Evolutionary conservation across 768 basidiomycete species (phyloP), one percentile per base, ranked within the genome.

Genomic region (Lactarius sanguifluus): DNA sequence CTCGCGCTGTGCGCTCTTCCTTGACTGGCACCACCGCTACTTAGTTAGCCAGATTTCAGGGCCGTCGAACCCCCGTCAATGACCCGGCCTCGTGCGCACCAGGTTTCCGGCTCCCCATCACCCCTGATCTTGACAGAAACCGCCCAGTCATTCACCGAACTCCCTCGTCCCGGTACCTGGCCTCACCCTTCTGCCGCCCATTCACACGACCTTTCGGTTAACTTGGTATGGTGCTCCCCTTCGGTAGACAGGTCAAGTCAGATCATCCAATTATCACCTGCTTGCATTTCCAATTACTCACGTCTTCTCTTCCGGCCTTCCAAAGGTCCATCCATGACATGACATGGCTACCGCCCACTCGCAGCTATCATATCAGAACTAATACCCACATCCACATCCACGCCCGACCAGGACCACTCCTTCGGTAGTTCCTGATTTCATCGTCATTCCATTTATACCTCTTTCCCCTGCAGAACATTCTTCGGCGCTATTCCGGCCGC

Each of bases 71-170:
- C 28, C 25, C 66, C 66, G 66, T 63, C 62, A 50, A 67, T 38
- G 57, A 41, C 59, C 47, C 23, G 20, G 23, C 45, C 66, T 64
- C 66, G 66, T 67, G 66, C 58, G 34, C 57, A 13, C 66, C 66
- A 57, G 62, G 62, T 15, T 30, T n/a, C n/a, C 43, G 66, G 66
- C 58, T 16, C 47, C 25, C 32, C 9, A 23, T 38, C 28, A 57
- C 55, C 63, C 67, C 67, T 68, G 66, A 70, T 69, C 69, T 62
- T 69, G 67, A 69, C 67, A 68, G 67, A 70, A 70, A 57, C 65
- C 69, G 69, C 69, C 55, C 67, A 61, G 16, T 60, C 50, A 45
- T 40, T 36, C 36, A 38, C 55, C 10, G 25, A 18, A 2, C 30
- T 34, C 34, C 7, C 6, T 10, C 3, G 2, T 38, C 59, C 66